phyloP scores from a whole-genome alignment of 495 filamentous ascomycete genomes.

The Aspergillus ellipticus region DNA sequence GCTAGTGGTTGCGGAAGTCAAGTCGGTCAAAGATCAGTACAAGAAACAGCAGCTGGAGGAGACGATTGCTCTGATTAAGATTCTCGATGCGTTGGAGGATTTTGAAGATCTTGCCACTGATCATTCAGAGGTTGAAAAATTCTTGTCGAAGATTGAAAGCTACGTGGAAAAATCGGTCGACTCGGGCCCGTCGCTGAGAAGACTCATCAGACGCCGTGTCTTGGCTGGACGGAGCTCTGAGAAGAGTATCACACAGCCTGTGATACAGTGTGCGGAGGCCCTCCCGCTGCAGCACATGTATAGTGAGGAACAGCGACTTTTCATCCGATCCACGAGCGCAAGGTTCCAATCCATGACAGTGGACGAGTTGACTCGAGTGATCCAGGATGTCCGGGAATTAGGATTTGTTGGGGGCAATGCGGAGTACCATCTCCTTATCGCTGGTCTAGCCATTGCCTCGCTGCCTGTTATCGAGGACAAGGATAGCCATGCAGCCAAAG shows the following conservation, averaged over 20 bases:
- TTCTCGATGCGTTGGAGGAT: conserved; percentile 42
- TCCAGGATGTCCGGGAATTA: conserved; percentile 32
- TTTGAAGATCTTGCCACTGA: conserved; percentile 40
- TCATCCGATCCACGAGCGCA: conserved; percentile 36
- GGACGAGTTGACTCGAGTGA: conserved; percentile 25
- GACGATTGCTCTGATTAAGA: conserved; percentile 41
- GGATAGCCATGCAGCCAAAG: conserved; percentile 31
- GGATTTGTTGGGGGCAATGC: conserved; percentile 31
- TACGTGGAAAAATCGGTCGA: conserved; percentile 40
- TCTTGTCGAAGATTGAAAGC: conserved; percentile 36
- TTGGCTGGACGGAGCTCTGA: conserved; percentile 32
- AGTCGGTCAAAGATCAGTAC: conserved; percentile 38
- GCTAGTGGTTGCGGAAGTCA: conserved; percentile 35
- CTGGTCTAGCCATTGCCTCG: conserved; percentile 34
- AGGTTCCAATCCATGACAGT: conserved; percentile 34
- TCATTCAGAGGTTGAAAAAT: conserved; percentile 38
- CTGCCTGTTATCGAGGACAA: conserved; percentile 37
- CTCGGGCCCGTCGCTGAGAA: conserved; percentile 29
- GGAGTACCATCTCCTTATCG: conserved; percentile 33
- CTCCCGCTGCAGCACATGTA: conserved; percentile 38
- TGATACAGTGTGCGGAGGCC: conserved; percentile 35
- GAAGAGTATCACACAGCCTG: conserved; percentile 28
- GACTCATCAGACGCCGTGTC: conserved; percentile 37
- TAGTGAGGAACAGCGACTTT: conserved; percentile 40
- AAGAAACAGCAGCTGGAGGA: conserved; percentile 40